Conservation (phyloP, 1,284 basidiomycete genomes). For the Mycena citricolor region DNA sequence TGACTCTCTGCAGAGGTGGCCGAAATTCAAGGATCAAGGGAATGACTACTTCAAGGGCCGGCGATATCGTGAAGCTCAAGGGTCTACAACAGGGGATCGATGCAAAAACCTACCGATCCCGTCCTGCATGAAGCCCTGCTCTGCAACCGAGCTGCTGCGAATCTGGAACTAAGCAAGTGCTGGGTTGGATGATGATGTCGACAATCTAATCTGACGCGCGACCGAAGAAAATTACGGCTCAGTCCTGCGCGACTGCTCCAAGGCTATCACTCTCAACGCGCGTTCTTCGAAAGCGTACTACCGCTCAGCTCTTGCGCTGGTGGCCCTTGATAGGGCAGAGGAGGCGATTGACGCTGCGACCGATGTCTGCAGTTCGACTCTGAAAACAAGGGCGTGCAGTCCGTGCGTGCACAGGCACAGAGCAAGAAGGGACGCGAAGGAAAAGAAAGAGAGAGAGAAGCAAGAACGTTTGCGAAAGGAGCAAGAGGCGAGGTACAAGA, state of each 20-base stretch:
- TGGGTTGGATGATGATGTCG: conserved; percentile 4
- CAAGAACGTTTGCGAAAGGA: conserved; percentile 49
- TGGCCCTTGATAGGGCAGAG: conserved; percentile 69
- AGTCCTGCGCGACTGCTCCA: conserved; percentile 82
- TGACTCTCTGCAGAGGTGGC: conserved; percentile 30
- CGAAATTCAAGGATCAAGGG: conserved; percentile 93
- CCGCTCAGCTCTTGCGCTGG: conserved; percentile 75
- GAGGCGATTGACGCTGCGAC: conserved; percentile 79
- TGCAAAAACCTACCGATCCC: conserved; percentile 68
- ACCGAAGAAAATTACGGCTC: conserved; percentile 80
- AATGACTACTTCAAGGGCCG: conserved; percentile 92
- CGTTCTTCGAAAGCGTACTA: conserved; percentile 81
- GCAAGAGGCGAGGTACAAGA: conserved; percentile 43
- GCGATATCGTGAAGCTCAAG: conserved; percentile 82
- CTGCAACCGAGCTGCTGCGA: conserved; percentile 91
- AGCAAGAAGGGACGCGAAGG: conserved; percentile 48
- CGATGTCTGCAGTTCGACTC: conserved; percentile 63
- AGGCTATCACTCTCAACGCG: conserved; percentile 62
- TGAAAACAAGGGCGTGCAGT: conserved; percentile 51
- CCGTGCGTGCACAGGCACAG: conserved; percentile 46
- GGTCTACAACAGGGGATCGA: conserved; percentile 89
- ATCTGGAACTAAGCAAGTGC: conserved; percentile 79
- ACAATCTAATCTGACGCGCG: conserved; percentile 5
- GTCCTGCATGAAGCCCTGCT: conserved; percentile 69
- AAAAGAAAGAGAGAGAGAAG: conserved; percentile 49